Evolutionary conservation across 148 eudicot genomes (phyloP), one percentile per base, ranked within the genome.

Genomic region (Nepenthes mirabilis): DNA sequence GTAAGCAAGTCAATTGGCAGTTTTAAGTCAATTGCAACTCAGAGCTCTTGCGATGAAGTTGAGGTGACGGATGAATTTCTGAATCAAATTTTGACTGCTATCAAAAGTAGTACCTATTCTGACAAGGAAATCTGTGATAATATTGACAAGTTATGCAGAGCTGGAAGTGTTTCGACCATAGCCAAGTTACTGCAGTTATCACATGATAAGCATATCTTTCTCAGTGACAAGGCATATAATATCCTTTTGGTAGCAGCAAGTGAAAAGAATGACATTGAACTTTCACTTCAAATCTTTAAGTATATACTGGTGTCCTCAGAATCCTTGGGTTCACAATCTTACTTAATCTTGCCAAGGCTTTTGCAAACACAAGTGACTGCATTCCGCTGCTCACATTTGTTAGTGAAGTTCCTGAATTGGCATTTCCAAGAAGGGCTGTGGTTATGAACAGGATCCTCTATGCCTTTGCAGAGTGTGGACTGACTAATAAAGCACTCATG

Each of bases 371-470:
- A 45, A 73, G 73, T 14, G 82, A 83, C 52, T 55, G 45, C n/a
- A 36, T 40, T 11, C 59, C 61, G 59, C 70, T 88, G 49, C 72
- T 73, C 52, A 52, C 61, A 34, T 81, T 81, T 70, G 63, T 91
- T 37, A 64, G 47, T 65, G 84, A 83, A 65, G 66, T 91, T 8
- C 72, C 77, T 50, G 80, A 81, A 47, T 60, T 80, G 77, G 71
- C 75, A 34, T 63, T 66, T 56, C 81, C 81, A 2, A 76, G 77
- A 63, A 74, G 69, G 59, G 74, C 56, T 5, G 60, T 74, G 55
- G 78, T 88, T 63, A 9, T 85, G 73, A 91, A 91, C 76, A 79
- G 86, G 62, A 70, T 88, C 12, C 83, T 91, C 33, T 81, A 36
- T 63, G 86, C 90, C 52, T 80, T 85, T 64, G 86, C 72, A 52